These are phyloP conservation scores for Fusarium mundagurra DNA, from an alignment of 2,329 filamentous ascomycete species.

Conservation along the genomic window DNA sequence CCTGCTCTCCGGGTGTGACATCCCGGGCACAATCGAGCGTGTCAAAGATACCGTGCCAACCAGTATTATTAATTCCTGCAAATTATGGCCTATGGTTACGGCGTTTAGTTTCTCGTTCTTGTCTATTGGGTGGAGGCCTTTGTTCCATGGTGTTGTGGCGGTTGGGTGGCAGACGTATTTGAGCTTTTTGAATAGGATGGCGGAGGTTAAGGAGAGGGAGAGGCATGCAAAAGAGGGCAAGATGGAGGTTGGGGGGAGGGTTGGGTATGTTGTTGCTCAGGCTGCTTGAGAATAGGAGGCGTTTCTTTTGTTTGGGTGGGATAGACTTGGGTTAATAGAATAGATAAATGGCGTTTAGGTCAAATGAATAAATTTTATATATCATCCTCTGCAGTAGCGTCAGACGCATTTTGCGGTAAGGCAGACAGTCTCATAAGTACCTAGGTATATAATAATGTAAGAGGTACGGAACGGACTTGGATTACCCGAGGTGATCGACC, in stretches of 20 bases:
- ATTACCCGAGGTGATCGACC: too few relatives aligned
- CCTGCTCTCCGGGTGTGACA: conserved; percentile 73
- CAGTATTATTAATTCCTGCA: conserved; percentile 81
- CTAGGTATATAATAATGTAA: too few relatives aligned
- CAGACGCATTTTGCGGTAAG: too few relatives aligned
- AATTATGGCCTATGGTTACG: conserved; percentile 88
- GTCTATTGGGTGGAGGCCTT: conserved; percentile 78
- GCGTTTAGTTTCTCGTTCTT: conserved; percentile 90
- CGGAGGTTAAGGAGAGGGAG: conserved; percentile 58
- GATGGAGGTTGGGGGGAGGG: not conserved
- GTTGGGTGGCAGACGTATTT: conserved; percentile 95
- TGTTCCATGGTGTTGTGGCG: conserved; percentile 82
- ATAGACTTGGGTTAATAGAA: conserved; percentile 2
- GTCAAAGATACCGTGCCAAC: conserved; percentile 79
- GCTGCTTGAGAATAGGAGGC: not conserved
- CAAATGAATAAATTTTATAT: too few relatives aligned
- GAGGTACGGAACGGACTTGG: too few relatives aligned
- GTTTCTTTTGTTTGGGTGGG: not conserved
- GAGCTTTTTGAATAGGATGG: conserved; percentile 78
- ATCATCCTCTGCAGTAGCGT: too few relatives aligned
- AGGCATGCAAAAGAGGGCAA: not conserved
- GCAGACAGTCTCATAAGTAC: too few relatives aligned
- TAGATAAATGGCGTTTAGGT: not conserved
- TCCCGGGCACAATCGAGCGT: conserved; percentile 73
- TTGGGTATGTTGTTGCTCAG: not conserved